Evolutionary conservation across 1,139 yeast genomes (phyloP).

Genomic region (Pichia sp.): DNA sequence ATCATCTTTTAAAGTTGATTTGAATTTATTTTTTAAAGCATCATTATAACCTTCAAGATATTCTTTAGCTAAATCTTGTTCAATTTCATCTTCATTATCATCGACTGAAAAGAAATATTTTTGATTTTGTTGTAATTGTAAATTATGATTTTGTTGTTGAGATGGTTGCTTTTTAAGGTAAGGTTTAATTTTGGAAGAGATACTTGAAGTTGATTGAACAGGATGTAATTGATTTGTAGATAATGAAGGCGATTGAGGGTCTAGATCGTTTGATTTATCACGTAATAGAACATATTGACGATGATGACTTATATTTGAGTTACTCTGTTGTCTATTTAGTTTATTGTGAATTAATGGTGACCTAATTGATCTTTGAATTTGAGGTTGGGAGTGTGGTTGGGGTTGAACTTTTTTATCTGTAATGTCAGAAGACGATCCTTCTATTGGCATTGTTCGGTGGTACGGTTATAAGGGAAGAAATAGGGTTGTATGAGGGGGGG

Average conservation of each 20-base stretch:
- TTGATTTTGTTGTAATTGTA: too few relatives aligned
- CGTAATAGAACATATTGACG: conserved; percentile 28
- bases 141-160: too few relatives aligned
- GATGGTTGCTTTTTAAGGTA: conserved; percentile 23
- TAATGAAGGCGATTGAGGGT: conserved; percentile 3
- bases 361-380: conserved; percentile 22
- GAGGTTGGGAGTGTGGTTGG: too few relatives aligned
- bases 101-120: conserved; percentile 58
- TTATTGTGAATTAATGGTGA: conserved; percentile 21
- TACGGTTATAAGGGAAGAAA: too few relatives aligned
- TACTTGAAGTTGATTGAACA: conserved; percentile 3
- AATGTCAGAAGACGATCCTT: background rate
- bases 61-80: conserved; percentile 51
- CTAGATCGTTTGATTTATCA: conserved; percentile 17
- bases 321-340: conserved; percentile 19
- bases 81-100: conserved; percentile 62
- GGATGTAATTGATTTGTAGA: conserved; percentile 12
- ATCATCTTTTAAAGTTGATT: conserved; percentile 14
- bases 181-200: conserved; percentile 21
- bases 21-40: conserved; percentile 42
- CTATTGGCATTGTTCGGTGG: too few relatives aligned
- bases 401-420: too few relatives aligned
- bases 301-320: conserved; percentile 23
- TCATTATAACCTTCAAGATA: conserved; percentile 68
- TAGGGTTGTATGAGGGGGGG: too few relatives aligned